phyloP scores from a whole-genome alignment of 257 asterid species.

The Solanum sejunctum region DNA sequence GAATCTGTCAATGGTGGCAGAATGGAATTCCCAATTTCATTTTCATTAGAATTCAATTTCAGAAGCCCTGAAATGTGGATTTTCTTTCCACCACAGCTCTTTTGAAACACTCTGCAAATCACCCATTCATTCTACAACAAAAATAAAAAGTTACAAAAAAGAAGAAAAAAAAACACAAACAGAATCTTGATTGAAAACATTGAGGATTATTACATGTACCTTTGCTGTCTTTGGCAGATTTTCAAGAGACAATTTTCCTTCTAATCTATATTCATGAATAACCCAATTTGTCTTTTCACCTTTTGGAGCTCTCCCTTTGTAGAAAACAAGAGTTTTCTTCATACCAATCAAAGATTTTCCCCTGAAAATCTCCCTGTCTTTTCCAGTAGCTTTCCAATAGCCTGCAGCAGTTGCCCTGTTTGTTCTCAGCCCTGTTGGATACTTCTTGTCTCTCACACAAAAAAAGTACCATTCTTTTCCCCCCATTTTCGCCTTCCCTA shows the following conservation, averaged over 20 bases:
- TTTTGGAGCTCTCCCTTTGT: constrained; percentile 75
- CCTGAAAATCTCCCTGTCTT: constrained; percentile 50
- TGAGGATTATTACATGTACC: constrained; percentile 21
- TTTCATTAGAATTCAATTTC: constrained; percentile 17
- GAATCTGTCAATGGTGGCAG: constrained; percentile 62
- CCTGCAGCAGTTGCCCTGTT: constrained; percentile 73
- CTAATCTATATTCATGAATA: constrained; percentile 58
- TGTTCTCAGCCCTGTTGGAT: constrained; percentile 62
- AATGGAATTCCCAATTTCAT: constrained; percentile 5
- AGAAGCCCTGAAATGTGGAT: constrained; percentile 54
- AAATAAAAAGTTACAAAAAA: background rate
- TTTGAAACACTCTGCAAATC: constrained; percentile 80
- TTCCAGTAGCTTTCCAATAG: constrained; percentile 88
- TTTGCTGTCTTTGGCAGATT: constrained; percentile 29
- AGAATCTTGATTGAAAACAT: background rate
- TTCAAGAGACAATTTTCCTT: constrained; percentile 35
- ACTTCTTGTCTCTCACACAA: constrained; percentile 66
- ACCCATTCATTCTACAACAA: constrained; percentile 80
- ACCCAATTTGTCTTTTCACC: constrained; percentile 76
- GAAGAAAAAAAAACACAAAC: too few relatives aligned
- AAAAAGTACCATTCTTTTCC: constrained; percentile 79
- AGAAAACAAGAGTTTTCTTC: constrained; percentile 78
- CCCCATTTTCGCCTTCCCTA: constrained; percentile 68
- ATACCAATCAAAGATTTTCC: constrained; percentile 48
- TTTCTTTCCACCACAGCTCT: constrained; percentile 67